Percentiles rank a stretch among this genome's conserved stretches.
phyloP scores from a whole-genome alignment of 768 basidiomycete genomes.

The Royoungia palumana region DNA sequence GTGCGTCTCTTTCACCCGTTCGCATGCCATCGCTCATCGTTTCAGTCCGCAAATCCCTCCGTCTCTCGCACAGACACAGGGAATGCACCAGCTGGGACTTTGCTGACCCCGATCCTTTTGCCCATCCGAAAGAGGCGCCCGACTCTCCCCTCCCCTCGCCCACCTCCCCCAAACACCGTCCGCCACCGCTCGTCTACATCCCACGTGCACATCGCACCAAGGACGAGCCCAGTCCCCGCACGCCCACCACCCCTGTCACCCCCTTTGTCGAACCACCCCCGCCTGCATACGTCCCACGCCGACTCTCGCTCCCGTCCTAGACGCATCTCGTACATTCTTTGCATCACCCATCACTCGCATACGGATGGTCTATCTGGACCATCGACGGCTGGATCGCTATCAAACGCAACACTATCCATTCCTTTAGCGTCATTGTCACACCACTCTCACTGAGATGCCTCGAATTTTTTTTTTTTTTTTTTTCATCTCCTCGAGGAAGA shows the following conservation, averaged over 20 bases:
- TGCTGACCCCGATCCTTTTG: constrained; percentile 26
- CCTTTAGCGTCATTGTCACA: no score
- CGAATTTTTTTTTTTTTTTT: no score
- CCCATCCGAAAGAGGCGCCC: constrained; percentile 1
- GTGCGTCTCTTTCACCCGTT: constrained; percentile 8
- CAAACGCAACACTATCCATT: constrained; percentile 1
- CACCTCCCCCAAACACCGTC: constrained; percentile 10
- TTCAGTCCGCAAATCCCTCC: constrained; percentile 26
- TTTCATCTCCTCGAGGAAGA: no score
- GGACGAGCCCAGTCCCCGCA: constrained; percentile 17
- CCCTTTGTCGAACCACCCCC: constrained; percentile 25
- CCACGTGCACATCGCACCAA: constrained; percentile 17
- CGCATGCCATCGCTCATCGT: background rate
- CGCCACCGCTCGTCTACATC: constrained; percentile 11
- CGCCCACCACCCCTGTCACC: constrained; percentile 13
- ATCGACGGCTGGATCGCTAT: no score
- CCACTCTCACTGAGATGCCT: no score
- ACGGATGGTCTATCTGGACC: no score
- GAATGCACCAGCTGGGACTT: constrained; percentile 29
- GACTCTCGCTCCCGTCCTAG: background rate
- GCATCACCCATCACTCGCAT: no score
- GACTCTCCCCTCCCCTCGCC: background rate
- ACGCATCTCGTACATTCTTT: no score
- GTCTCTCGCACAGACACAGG: constrained; percentile 15
- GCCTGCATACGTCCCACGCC: constrained; percentile 17